Evolutionary conservation across 2,329 filamentous ascomycete species (phyloP).

Genomic region (Madurella mycetomatis): DNA sequence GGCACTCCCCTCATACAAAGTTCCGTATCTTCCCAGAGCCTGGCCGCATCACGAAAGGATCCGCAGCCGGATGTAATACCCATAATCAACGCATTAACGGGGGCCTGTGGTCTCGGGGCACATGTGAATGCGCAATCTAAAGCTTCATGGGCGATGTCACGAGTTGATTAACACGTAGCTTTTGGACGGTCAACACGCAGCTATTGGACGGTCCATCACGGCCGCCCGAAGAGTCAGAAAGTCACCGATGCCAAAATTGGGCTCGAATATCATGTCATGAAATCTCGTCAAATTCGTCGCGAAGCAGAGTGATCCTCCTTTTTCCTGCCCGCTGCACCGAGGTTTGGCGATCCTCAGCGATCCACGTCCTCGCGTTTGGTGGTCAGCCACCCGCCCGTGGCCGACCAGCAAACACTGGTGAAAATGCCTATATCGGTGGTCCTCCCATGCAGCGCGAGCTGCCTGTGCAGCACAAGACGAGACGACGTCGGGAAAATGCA

Average conservation of each 20-base stretch:
- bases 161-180: not conserved
- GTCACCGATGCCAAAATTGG: conserved; percentile 4
- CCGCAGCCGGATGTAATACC: not conserved
- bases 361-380: conserved; percentile 57
- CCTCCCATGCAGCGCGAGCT: conserved; percentile 49
- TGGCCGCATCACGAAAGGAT: not conserved
- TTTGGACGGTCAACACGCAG: not conserved
- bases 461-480: conserved; percentile 36
- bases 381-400: conserved; percentile 29
- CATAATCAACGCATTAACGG: not conserved
- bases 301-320: conserved; percentile 49
- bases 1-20: not conserved
- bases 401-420: conserved; percentile 47
- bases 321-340: conserved; percentile 42
- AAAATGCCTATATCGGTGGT: conserved; percentile 55
- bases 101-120: not conserved
- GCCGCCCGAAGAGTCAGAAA: not conserved
- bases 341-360: conserved; percentile 58
- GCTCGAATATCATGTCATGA: conserved; percentile 31
- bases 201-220: not conserved
- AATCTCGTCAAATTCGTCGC: conserved; percentile 55
- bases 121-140: not conserved
- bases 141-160: not conserved
- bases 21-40: not conserved
- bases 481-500: conserved; percentile 38